A percentile compares a stretch with the other conserved stretches of the same genome.
Conservation (phyloP, 495 filamentous ascomycete genomes). For the Haplographium delicatum region DNA sequence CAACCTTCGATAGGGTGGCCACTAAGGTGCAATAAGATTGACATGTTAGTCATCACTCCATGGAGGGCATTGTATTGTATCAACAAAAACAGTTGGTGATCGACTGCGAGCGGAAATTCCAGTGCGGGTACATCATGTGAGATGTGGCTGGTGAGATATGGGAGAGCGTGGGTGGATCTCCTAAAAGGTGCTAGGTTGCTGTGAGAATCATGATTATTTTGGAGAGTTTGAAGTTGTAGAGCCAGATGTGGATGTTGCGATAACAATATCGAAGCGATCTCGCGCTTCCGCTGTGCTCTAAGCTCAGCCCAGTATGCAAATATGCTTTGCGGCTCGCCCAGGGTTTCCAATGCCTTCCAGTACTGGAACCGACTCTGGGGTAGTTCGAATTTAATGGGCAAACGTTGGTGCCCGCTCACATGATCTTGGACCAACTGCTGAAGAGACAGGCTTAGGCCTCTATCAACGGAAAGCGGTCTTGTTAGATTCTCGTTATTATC, state of each 20-base stretch:
- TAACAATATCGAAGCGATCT: not conserved
- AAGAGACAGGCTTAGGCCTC: no score
- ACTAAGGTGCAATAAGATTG: constrained; percentile 23
- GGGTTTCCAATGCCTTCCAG: not conserved
- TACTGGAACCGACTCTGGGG: not conserved
- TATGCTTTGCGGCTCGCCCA: not conserved
- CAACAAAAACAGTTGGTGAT: constrained; percentile 30
- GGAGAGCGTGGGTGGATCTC: no score
- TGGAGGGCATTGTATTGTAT: constrained; percentile 36
- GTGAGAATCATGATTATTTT: not conserved
- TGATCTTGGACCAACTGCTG: not conserved
- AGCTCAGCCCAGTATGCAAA: constrained; percentile 16
- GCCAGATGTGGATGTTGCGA: no score
- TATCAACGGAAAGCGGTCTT: no score
- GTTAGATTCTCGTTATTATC: not conserved
- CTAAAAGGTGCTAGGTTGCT: no score
- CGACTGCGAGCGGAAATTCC: constrained; percentile 31
- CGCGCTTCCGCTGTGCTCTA: not conserved
- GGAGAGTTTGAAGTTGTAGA: not conserved
- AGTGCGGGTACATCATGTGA: constrained; percentile 3
- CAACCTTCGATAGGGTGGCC: constrained; percentile 26
- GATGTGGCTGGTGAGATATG: not conserved
- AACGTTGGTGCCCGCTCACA: not conserved
- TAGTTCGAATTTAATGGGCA: not conserved
- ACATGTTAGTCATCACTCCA: constrained; percentile 30